Evolutionary conservation across 2,329 filamentous ascomycete genomes (phyloP).

Genomic region (Colletotrichum destructivum): DNA sequence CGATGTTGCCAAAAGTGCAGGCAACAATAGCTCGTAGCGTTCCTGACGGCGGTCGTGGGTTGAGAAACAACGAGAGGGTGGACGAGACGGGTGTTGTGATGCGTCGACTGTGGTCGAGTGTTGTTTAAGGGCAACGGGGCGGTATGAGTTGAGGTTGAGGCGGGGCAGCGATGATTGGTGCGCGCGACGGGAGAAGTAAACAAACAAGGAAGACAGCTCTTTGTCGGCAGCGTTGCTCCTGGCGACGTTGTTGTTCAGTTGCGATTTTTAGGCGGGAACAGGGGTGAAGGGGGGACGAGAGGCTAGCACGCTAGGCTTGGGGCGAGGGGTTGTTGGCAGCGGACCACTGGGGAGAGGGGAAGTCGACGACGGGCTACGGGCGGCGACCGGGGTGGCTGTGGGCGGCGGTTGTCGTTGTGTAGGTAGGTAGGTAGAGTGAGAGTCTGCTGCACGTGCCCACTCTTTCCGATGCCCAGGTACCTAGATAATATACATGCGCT

Average conservation of each 20-base stretch:
- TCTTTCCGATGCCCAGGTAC: constrained; percentile 10
- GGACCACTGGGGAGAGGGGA: constrained; percentile 14
- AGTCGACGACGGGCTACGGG: background rate
- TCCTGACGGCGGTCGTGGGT: constrained; percentile 42
- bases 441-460: constrained; percentile 38
- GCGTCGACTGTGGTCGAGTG: constrained; percentile 39
- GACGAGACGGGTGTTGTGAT: constrained; percentile 22
- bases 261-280: constrained; percentile 19
- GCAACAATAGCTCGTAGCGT: constrained; percentile 36
- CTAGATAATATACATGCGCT: constrained; percentile 8
- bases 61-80: constrained; percentile 38
- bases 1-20: constrained; percentile 33
- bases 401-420: constrained; percentile 5
- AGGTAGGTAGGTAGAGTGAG: no score
- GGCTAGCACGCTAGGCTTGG: constrained; percentile 5
- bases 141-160: constrained; percentile 38
- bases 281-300: constrained; percentile 4
- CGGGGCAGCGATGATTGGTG: constrained; percentile 43
- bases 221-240: constrained; percentile 43
- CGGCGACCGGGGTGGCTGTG: constrained; percentile 14
- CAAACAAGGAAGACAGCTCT: constrained; percentile 44
- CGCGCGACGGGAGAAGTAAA: constrained; percentile 42
- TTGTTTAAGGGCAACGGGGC: constrained; percentile 44
- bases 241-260: constrained; percentile 40
- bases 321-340: constrained; percentile 33